phyloP scores from a whole-genome alignment of 2,329 filamentous ascomycete genomes.

The Berkeleyomyces basicola region DNA sequence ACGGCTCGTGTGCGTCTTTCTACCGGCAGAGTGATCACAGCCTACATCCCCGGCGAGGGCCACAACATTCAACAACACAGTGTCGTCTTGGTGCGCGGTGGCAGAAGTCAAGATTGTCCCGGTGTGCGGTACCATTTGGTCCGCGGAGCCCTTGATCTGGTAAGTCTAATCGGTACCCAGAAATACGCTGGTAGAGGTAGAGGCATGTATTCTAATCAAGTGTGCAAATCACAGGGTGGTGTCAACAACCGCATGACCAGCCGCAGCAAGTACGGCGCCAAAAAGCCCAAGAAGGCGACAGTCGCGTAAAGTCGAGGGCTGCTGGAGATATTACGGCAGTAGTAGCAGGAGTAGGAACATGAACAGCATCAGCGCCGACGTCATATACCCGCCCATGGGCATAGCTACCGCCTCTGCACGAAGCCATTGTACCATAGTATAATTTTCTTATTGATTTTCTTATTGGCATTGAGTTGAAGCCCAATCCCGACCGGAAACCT shows the following conservation, averaged over 20 bases:
- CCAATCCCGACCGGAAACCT: not conserved
- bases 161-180: slow-evolving; percentile 31
- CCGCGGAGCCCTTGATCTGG: slow-evolving; percentile 80
- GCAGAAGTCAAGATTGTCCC: slow-evolving; percentile 88
- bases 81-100: slow-evolving; percentile 88
- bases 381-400: not conserved
- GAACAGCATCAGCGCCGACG: not conserved
- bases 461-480: not conserved
- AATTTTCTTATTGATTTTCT: not conserved
- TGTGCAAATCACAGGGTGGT: slow-evolving; percentile 48
- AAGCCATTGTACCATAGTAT: slow-evolving; percentile 10
- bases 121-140: slow-evolving; percentile 95
- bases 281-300: slow-evolving; percentile 82
- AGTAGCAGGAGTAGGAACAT: not conserved
- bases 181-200: not conserved
- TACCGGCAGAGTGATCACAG: slow-evolving; percentile 71
- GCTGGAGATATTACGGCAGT: not conserved
- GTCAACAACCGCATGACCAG: slow-evolving; percentile 70
- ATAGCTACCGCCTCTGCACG: not conserved
- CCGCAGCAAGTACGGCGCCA: slow-evolving; percentile 93
- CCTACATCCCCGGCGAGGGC: slow-evolving; percentile 92
- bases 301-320: slow-evolving; percentile 25
- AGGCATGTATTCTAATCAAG: not conserved
- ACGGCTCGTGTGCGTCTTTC: slow-evolving; percentile 81
- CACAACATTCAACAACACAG: slow-evolving; percentile 99